Percentiles rank a stretch among this genome's conserved stretches.
Evolutionary conservation across 257 asterid species (phyloP).

Genomic region (Solanum rostratum): DNA sequence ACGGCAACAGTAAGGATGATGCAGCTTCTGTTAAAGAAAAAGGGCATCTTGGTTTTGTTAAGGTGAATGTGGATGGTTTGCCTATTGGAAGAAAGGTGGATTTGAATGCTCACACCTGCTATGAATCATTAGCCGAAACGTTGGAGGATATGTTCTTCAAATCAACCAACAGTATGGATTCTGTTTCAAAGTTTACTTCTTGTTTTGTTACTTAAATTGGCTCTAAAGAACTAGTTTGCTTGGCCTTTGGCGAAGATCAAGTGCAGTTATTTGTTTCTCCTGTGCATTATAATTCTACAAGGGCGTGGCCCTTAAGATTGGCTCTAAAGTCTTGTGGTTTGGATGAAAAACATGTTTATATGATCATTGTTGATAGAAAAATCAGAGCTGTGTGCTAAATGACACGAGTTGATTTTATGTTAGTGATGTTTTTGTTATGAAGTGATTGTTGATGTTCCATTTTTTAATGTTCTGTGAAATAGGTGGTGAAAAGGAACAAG

Average conservation of each 20-base stretch:
- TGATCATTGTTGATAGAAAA: neutral
- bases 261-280: slow-evolving; percentile 22
- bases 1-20: slow-evolving; percentile 36
- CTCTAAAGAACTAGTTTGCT: slow-evolving; percentile 23
- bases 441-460: neutral
- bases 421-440: neutral
- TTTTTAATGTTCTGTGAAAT: neutral
- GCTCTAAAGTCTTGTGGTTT: neutral
- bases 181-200: slow-evolving; percentile 15
- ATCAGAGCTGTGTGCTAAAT: neutral
- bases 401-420: neutral
- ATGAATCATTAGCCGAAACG: slow-evolving; percentile 43
- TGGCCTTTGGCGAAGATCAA: slow-evolving; percentile 72
- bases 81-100: slow-evolving; percentile 82
- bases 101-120: slow-evolving; percentile 54
- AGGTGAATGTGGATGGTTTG: slow-evolving; percentile 81
- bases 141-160: slow-evolving; percentile 75
- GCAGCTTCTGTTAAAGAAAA: slow-evolving; percentile 19
- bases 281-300: too few relatives aligned
- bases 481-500: slow-evolving; percentile 47
- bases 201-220: neutral
- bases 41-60: slow-evolving; percentile 49
- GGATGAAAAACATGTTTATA: neutral
- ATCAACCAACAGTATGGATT: slow-evolving; percentile 10
- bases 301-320: neutral